phyloP scores from a whole-genome alignment of 768 basidiomycete genomes.

The Tricholoma bakamatsutake region DNA sequence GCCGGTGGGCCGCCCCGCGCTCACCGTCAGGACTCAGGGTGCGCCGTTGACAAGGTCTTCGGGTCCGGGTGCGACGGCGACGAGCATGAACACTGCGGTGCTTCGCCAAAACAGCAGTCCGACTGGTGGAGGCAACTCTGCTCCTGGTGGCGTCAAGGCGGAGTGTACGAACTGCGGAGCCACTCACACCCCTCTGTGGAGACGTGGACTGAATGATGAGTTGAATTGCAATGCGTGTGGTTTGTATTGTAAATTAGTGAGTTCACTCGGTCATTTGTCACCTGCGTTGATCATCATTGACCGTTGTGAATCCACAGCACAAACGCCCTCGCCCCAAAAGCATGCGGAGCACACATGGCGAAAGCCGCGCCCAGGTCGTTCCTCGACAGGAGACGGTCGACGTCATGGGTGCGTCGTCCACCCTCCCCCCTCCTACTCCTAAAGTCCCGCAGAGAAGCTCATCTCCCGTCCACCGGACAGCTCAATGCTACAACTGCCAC shows the following conservation, averaged over 20 bases:
- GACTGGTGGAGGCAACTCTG: slow-evolving; percentile 29
- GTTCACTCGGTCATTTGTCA: slow-evolving; percentile 19
- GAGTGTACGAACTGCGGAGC: slow-evolving; percentile 88
- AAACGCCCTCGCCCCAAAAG: slow-evolving; percentile 86
- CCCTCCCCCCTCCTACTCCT: slow-evolving; percentile 22
- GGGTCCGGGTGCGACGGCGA: slow-evolving; percentile 62
- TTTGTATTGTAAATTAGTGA: slow-evolving; percentile 78
- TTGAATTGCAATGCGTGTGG: slow-evolving; percentile 88
- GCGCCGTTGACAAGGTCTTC: slow-evolving; percentile 43
- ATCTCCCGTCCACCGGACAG: slow-evolving; percentile 35
- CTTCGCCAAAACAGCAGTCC: slow-evolving; percentile 24
- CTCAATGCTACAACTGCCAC: slow-evolving; percentile 87
- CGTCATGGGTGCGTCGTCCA: slow-evolving; percentile 61
- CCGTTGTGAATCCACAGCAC: slow-evolving; percentile 40
- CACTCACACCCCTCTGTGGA: slow-evolving; percentile 84
- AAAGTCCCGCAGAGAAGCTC: slow-evolving; percentile 22
- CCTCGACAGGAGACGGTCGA: slow-evolving; percentile 69
- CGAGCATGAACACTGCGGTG: slow-evolving; percentile 44
- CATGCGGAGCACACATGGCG: slow-evolving; percentile 75
- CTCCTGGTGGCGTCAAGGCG: slow-evolving; percentile 60
- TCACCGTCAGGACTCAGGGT: slow-evolving; percentile 55
- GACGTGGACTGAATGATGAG: slow-evolving; percentile 82
- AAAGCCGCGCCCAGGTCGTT: slow-evolving; percentile 57
- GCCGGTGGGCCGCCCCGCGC: slow-evolving; percentile 44
- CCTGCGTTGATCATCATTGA: slow-evolving; percentile 1